A percentile compares a stretch with the other conserved stretches of the same genome.
Evolutionary conservation across 2,329 filamentous ascomycete species (phyloP).

Genomic region (Fusarium miscanthi): DNA sequence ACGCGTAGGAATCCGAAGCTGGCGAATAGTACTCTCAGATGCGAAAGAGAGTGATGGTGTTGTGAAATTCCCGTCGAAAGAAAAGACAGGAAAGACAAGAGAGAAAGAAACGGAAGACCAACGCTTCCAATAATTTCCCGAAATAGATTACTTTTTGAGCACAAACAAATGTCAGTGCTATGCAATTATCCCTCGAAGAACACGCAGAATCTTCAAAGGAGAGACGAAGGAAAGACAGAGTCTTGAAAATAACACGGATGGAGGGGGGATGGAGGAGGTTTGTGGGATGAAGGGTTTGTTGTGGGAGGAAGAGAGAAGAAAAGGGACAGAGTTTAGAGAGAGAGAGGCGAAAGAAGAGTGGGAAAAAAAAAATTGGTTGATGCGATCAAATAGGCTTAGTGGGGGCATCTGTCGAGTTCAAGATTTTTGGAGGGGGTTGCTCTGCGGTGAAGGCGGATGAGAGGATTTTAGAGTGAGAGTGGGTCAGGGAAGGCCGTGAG

Average conservation of each 20-base stretch:
- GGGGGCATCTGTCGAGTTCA: constrained; percentile 38
- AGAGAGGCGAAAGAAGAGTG: constrained; percentile 49
- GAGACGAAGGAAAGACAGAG: constrained; percentile 56
- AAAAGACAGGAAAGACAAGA: constrained; percentile 47
- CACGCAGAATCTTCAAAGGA: constrained; percentile 60
- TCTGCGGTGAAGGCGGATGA: constrained; percentile 43
- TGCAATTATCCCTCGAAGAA: constrained; percentile 55
- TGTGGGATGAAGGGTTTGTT: constrained; percentile 49
- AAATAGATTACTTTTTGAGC: constrained; percentile 48
- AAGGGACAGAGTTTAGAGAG: constrained; percentile 45
- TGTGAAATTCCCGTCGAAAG: constrained; percentile 46
- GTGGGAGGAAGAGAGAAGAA: constrained; percentile 51
- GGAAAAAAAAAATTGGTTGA: constrained; percentile 53
- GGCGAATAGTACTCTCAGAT: constrained; percentile 44
- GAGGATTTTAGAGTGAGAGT: constrained; percentile 38
- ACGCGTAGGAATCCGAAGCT: constrained; percentile 34
- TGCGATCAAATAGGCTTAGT: constrained; percentile 49
- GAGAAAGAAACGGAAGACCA: constrained; percentile 51
- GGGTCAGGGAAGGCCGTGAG: constrained; percentile 45
- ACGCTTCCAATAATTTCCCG: constrained; percentile 49
- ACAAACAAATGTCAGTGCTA: constrained; percentile 48
- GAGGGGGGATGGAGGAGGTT: constrained; percentile 46
- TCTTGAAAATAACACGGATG: constrained; percentile 48
- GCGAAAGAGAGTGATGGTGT: constrained; percentile 39
- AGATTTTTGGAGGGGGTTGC: constrained; percentile 43